phyloP scores from a whole-genome alignment of 2,329 filamentous ascomycete genomes.

The Monosporascus sp. region DNA sequence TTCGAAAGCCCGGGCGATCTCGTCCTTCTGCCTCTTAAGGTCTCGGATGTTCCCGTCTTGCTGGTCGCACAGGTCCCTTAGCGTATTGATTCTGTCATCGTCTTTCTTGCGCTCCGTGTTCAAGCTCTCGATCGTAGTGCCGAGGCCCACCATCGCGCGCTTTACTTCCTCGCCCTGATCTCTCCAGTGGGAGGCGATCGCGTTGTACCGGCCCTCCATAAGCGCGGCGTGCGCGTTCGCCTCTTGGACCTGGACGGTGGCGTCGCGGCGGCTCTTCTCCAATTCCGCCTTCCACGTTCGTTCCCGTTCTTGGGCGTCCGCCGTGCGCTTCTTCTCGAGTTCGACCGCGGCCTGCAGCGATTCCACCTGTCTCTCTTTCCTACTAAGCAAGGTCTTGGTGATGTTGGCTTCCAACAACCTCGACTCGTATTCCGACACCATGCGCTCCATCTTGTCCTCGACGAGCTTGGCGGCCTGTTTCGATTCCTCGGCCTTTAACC shows the following conservation, averaged over 20 bases:
- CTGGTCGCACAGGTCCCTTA: conserved; percentile 68
- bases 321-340: conserved; percentile 56
- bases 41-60: conserved; percentile 63
- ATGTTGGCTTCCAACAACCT: conserved; percentile 65
- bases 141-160: conserved; percentile 43
- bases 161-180: conserved; percentile 60
- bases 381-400: conserved; percentile 63
- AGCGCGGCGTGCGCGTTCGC: conserved; percentile 60
- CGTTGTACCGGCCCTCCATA: conserved; percentile 65
- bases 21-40: conserved; percentile 55
- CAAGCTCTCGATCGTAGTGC: conserved; percentile 49
- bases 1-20: conserved; percentile 55
- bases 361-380: conserved; percentile 71
- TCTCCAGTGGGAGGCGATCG: conserved; percentile 61
- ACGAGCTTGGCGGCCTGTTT: conserved; percentile 61
- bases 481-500: conserved; percentile 63
- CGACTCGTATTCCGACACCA: conserved; percentile 64
- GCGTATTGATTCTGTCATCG: conserved; percentile 57
- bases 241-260: conserved; percentile 59
- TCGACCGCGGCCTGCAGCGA: conserved; percentile 60
- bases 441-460: conserved; percentile 66
- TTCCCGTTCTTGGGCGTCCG: conserved; percentile 55
- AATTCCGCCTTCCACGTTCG: conserved; percentile 57
- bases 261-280: conserved; percentile 55
- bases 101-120: conserved; percentile 52